Evolutionary conservation across 2,329 filamentous ascomycete genomes (phyloP).

Genomic region (Trichoderma atroviride): DNA sequence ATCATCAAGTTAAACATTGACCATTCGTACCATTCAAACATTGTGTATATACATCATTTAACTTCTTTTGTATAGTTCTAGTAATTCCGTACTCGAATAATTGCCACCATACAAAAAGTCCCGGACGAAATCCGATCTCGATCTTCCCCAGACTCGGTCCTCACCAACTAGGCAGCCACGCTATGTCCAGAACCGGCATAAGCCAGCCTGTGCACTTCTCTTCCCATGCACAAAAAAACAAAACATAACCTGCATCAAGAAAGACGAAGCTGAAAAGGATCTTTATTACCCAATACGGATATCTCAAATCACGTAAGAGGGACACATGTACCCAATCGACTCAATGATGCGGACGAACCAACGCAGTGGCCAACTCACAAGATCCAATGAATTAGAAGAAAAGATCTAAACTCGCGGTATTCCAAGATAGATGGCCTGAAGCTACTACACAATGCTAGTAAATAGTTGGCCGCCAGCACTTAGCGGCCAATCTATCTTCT

Average conservation of each 20-base stretch:
- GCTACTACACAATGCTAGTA: background rate
- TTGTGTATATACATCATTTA: too few species aligned
- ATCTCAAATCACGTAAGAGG: background rate
- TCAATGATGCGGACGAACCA: background rate
- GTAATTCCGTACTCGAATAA: background rate
- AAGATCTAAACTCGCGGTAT: background rate
- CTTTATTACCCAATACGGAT: background rate
- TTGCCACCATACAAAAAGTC: background rate
- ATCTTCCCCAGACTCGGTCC: conserved; percentile 21
- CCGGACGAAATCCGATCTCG: conserved; percentile 18
- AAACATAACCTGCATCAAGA: background rate
- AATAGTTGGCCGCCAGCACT: background rate
- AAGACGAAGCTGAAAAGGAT: background rate
- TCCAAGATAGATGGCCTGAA: background rate
- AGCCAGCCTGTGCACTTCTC: background rate
- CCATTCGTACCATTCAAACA: background rate
- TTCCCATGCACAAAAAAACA: conserved; percentile 7
- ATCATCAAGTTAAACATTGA: background rate
- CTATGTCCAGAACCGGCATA: conserved; percentile 18
- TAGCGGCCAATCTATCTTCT: conserved; percentile 1
- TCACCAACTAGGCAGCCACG: conserved; percentile 19
- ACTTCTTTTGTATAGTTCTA: background rate
- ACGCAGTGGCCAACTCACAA: background rate
- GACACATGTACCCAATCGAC: background rate
- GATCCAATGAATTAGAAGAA: background rate